phyloP scores from a whole-genome alignment of 2,329 filamentous ascomycete species.

The Xylariales sp. region DNA sequence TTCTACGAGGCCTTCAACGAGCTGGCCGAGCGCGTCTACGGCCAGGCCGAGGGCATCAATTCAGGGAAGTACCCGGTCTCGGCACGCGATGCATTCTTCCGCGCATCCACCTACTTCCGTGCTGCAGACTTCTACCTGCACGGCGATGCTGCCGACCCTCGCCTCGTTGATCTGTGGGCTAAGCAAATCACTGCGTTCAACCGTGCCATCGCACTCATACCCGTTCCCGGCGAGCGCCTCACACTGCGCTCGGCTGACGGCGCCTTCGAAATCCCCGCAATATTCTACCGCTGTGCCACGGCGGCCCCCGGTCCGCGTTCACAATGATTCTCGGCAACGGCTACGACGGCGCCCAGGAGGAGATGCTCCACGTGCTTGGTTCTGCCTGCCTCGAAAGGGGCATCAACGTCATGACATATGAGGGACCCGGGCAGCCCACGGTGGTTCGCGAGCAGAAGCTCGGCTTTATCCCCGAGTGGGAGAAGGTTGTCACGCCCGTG shows the following conservation, averaged over 20 bases:
- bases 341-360: constrained; percentile 39
- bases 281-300: neutral
- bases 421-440: constrained; percentile 39
- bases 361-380: constrained; percentile 33
- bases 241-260: neutral
- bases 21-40: neutral
- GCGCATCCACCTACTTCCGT: neutral
- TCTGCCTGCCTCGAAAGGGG: constrained; percentile 29
- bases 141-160: too few relatives aligned
- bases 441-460: constrained; percentile 34
- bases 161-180: neutral
- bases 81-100: neutral
- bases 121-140: neutral
- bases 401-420: constrained; percentile 40
- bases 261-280: neutral
- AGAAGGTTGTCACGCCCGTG: neutral
- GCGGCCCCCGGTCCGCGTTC: constrained; percentile 15
- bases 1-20: neutral
- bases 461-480: constrained; percentile 27
- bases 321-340: constrained; percentile 37
- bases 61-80: neutral
- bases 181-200: neutral
- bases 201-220: neutral
- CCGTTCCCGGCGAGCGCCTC: neutral
- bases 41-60: neutral